These are phyloP conservation scores for Pseudoscleropodium purum DNA, from an alignment of 225 moss, liverwort and hornwort species.

Conservation along the genomic window DNA sequence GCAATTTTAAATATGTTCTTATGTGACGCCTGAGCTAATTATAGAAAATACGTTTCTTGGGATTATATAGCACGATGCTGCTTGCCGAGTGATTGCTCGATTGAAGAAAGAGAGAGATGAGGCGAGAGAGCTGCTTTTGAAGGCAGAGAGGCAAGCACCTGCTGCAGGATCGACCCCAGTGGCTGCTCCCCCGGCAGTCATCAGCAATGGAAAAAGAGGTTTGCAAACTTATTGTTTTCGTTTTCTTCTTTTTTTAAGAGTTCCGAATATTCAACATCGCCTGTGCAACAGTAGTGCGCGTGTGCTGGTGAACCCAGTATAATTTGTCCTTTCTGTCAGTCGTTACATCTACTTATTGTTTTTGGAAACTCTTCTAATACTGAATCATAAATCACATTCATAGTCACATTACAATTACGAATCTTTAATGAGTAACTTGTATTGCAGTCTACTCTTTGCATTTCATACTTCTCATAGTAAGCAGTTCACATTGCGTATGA, in stretches of 20 bases:
- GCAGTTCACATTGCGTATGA: neutral
- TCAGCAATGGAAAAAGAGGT: conserved; percentile 52
- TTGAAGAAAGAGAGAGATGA: conserved; percentile 95
- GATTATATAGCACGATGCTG: conserved; percentile 80
- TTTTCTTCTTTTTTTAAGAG: neutral
- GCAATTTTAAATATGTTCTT: neutral
- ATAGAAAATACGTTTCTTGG: neutral
- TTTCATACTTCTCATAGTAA: neutral
- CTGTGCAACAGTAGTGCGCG: neutral
- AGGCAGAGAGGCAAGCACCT: conserved; percentile 57
- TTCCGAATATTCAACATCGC: neutral
- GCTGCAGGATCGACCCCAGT: conserved; percentile 14
- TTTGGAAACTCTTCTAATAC: neutral
- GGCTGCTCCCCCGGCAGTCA: conserved; percentile 8
- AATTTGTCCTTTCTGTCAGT: neutral
- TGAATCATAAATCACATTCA: neutral
- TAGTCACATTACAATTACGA: neutral
- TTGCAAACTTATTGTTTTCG: neutral
- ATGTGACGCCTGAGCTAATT: neutral
- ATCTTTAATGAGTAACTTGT: neutral
- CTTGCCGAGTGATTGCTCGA: conserved; percentile 94
- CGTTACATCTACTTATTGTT: neutral
- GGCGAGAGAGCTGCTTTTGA: conserved; percentile 61
- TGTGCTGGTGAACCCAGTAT: neutral
- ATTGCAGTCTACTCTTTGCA: neutral